A percentile compares a stretch with the other conserved stretches of the same genome.
Conservation (phyloP, 208 protist species). For the Trypanosoma conorhini region DNA sequence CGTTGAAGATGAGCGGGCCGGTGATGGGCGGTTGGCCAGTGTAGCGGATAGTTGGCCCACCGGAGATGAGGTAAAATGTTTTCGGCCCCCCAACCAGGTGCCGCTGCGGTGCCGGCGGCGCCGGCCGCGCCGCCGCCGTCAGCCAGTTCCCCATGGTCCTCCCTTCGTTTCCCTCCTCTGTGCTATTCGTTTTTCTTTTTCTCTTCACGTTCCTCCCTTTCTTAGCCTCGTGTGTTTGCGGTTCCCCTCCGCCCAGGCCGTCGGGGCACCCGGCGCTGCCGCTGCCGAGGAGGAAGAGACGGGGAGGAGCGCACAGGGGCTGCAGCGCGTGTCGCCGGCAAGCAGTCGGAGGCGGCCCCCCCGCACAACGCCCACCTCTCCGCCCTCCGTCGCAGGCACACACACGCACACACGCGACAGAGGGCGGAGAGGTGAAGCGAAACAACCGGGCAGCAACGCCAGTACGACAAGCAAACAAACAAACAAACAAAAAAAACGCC, state of each 20-base stretch:
- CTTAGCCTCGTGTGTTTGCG: background rate
- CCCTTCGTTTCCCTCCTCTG: conserved; percentile 2
- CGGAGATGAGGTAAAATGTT: conserved; percentile 66
- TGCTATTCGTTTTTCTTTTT: background rate
- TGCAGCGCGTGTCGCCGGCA: background rate
- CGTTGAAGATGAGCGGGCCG: conserved; percentile 67
- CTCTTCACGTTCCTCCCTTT: background rate
- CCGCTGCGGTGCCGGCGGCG: too few relatives aligned
- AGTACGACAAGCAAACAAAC: conserved; percentile 9
- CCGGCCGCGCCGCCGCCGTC: background rate
- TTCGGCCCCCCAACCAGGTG: conserved; percentile 17
- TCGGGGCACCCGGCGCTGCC: background rate
- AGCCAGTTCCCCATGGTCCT: conserved; percentile 19
- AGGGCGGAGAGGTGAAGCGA: background rate
- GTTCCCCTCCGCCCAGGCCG: background rate
- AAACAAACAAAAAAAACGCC: conserved; percentile 6
- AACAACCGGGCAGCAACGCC: background rate
- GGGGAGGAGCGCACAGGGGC: background rate
- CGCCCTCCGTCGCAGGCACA: too few relatives aligned
- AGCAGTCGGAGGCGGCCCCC: too few relatives aligned
- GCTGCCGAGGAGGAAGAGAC: background rate
- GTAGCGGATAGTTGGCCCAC: conserved; percentile 59
- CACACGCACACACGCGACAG: background rate
- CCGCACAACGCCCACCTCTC: too few relatives aligned
- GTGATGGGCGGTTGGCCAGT: conserved; percentile 23